A percentile compares a stretch with the other conserved stretches of the same genome.
Evolutionary conservation across 345 rosid genomes (phyloP).

Genomic region (Cochlearia excelsa): DNA sequence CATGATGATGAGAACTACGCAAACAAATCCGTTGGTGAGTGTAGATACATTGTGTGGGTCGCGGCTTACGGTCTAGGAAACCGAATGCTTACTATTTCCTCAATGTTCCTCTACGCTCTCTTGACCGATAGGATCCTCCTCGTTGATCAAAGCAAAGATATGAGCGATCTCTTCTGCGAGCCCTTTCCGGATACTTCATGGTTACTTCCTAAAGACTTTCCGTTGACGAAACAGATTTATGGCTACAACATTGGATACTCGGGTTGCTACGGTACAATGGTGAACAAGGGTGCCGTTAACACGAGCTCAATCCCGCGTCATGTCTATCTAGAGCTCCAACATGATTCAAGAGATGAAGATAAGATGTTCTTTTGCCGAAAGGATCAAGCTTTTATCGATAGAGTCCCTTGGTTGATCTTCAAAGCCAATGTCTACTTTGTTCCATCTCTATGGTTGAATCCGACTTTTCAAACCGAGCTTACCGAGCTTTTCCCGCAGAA

Average conservation of each 20-base stretch:
- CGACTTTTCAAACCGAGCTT: constrained; percentile 22
- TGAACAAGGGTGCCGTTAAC: constrained; percentile 16
- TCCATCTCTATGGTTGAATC: constrained; percentile 35
- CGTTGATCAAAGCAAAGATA: constrained; percentile 48
- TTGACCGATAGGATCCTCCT: constrained; percentile 57
- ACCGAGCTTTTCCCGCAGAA: constrained; percentile 30
- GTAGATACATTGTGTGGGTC: neutral
- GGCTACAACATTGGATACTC: constrained; percentile 29
- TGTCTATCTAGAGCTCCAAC: constrained; percentile 26
- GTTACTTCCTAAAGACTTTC: constrained; percentile 49
- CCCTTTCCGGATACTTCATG: too few species aligned
- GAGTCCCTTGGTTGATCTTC: constrained; percentile 37
- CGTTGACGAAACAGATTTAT: constrained; percentile 35
- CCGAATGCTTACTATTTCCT: constrained; percentile 47
- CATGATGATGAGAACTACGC: neutral
- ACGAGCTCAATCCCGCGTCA: neutral
- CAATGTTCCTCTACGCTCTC: constrained; percentile 63
- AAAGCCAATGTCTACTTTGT: constrained; percentile 22
- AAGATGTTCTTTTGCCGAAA: constrained; percentile 35
- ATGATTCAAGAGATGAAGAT: constrained; percentile 9
- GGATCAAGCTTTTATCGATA: constrained; percentile 13
- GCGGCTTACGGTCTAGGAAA: constrained; percentile 57
- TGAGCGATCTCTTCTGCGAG: constrained; percentile 35
- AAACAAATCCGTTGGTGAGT: too few species aligned
- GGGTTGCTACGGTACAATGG: constrained; percentile 32